Evolutionary conservation across 768 basidiomycete species (phyloP).

Genomic region (Crepidotus variabilis): DNA sequence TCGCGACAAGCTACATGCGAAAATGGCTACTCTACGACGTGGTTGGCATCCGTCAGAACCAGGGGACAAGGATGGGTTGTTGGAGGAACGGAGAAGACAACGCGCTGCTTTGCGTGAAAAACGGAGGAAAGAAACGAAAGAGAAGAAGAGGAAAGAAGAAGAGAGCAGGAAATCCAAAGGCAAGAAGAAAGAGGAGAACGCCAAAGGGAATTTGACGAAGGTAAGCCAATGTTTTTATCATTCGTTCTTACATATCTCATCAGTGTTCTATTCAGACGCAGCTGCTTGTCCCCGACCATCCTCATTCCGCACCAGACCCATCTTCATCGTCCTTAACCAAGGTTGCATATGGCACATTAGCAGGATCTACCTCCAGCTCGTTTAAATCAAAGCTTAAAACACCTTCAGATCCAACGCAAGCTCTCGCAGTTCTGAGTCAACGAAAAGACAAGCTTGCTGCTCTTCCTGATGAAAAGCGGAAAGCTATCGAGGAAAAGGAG

Average conservation of each 20-base stretch:
- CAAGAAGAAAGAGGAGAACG: conserved; percentile 36
- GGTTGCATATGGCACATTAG: conserved; percentile 65
- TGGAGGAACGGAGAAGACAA: conserved; percentile 76
- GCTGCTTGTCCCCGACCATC: conserved; percentile 62
- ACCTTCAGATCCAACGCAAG: conserved; percentile 79
- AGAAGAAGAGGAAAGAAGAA: conserved; percentile 68
- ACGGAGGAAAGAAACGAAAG: conserved; percentile 80
- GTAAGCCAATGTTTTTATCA: conserved; percentile 28
- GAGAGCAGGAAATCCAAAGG: conserved; percentile 51
- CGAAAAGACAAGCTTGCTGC: conserved; percentile 75
- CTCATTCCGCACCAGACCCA: conserved; percentile 24
- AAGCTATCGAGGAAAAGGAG: conserved; percentile 74
- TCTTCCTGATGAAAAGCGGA: conserved; percentile 81
- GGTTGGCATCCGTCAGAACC: conserved; percentile 34
- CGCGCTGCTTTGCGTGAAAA: conserved; percentile 83
- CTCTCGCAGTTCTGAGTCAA: conserved; percentile 73
- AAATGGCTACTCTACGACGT: conserved; percentile 66
- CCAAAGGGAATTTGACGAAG: conserved; percentile 48
- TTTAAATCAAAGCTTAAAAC: conserved; percentile 50
- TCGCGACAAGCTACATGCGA: conserved; percentile 70
- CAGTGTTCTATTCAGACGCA: conserved; percentile 45
- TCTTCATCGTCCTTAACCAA: conserved; percentile 46
- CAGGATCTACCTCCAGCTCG: conserved; percentile 43
- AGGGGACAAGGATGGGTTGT: conserved; percentile 71
- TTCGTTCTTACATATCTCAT: background rate